A percentile compares a stretch with the other conserved stretches of the same genome.
phyloP scores from a whole-genome alignment of 2,329 filamentous ascomycete genomes.

The Alternaria viburni region DNA sequence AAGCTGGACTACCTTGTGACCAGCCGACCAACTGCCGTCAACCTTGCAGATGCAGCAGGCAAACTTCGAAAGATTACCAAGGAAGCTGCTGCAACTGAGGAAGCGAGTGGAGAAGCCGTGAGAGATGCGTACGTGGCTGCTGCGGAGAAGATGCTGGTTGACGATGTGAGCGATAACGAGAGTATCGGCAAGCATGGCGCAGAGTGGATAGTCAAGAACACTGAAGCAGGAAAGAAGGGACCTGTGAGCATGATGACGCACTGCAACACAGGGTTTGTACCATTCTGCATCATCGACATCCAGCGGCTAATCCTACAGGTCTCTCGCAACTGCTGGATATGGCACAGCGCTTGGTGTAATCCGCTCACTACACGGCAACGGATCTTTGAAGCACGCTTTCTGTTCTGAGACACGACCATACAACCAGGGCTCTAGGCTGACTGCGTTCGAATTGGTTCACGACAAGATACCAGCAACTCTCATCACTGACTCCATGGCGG shows the following conservation, averaged over 20 bases:
- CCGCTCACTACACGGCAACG: slow-evolving; percentile 73
- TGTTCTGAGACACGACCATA: slow-evolving; percentile 98
- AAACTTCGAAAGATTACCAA: slow-evolving; percentile 74
- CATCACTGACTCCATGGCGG: slow-evolving; percentile 97
- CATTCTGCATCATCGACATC: not conserved
- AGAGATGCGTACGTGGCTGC: slow-evolving; percentile 74
- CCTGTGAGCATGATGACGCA: slow-evolving; percentile 88
- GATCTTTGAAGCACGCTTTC: slow-evolving; percentile 79
- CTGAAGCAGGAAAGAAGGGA: slow-evolving; percentile 56
- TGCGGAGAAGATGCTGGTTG: slow-evolving; percentile 84
- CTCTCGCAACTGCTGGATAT: slow-evolving; percentile 95
- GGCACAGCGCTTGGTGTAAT: slow-evolving; percentile 95
- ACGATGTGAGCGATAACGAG: slow-evolving; percentile 87
- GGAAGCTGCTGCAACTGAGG: slow-evolving; percentile 52
- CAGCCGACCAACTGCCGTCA: slow-evolving; percentile 92
- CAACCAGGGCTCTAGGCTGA: slow-evolving; percentile 94
- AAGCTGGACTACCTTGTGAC: slow-evolving; percentile 86
- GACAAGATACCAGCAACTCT: slow-evolving; percentile 90
- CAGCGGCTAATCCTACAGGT: slow-evolving; percentile 57
- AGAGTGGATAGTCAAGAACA: slow-evolving; percentile 75
- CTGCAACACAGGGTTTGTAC: slow-evolving; percentile 85
- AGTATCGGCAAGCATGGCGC: slow-evolving; percentile 84
- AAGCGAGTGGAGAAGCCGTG: slow-evolving; percentile 61
- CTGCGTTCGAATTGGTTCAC: slow-evolving; percentile 94
- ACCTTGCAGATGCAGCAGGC: slow-evolving; percentile 85